Evolutionary conservation across 2,329 filamentous ascomycete genomes (phyloP).

Genomic region (Tolypocladium ovalisporum): DNA sequence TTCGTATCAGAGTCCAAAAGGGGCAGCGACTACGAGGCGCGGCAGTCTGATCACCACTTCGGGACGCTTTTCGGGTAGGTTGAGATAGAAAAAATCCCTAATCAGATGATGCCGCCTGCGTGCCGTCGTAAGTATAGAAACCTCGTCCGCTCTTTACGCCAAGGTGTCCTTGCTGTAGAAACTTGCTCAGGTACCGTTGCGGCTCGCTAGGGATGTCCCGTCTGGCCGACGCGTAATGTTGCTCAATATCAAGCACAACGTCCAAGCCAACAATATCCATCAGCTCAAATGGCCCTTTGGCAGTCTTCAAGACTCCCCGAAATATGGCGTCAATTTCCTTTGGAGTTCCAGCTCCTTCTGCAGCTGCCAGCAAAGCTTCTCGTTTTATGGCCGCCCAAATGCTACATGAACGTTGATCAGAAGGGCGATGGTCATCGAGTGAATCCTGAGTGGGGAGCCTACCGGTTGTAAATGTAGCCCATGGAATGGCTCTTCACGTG

Average conservation of each 20-base stretch:
- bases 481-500: conserved; percentile 17
- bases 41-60: too few species aligned
- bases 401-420: conserved; percentile 3
- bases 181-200: conserved; percentile 12
- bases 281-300: conserved; percentile 18
- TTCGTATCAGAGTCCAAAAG: too few species aligned
- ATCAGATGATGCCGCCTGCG: not conserved
- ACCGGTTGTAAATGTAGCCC: conserved; percentile 21
- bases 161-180: conserved; percentile 12
- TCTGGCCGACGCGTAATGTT: conserved; percentile 17
- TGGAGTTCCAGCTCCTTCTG: conserved; percentile 17
- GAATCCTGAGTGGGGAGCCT: not conserved
- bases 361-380: conserved; percentile 17
- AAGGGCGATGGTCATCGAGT: not conserved
- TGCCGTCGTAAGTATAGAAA: conserved; percentile 9
- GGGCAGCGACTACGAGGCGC: too few species aligned
- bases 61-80: too few species aligned
- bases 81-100: too few species aligned
- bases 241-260: conserved; percentile 19
- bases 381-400: conserved; percentile 22
- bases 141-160: conserved; percentile 18
- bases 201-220: conserved; percentile 12
- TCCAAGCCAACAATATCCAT: conserved; percentile 21
- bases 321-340: conserved; percentile 20
- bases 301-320: conserved; percentile 16